Percentiles rank a stretch among this genome's conserved stretches.
phyloP scores from a whole-genome alignment of 73 alveolate genomes.

The Paramecium tetraurelia region DNA sequence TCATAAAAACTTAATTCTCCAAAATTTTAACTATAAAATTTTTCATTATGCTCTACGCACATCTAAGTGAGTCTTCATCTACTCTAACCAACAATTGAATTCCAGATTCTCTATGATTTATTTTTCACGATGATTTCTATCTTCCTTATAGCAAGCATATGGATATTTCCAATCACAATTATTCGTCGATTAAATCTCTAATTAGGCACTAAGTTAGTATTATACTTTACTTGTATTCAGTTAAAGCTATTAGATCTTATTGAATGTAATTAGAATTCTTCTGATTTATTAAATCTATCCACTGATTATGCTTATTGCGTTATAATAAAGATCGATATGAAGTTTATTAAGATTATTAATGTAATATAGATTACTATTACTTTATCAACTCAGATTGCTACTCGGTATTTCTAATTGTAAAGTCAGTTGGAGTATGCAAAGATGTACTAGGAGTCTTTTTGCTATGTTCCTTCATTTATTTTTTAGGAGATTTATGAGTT shows the following conservation, averaged over 20 bases:
- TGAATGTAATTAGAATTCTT: not conserved
- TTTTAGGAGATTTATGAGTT: not conserved
- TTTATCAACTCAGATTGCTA: not conserved
- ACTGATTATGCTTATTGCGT: not conserved
- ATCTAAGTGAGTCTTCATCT: not conserved
- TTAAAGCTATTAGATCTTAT: not conserved
- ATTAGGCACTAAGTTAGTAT: not conserved
- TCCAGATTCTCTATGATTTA: not conserved
- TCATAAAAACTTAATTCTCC: not conserved
- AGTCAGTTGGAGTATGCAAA: not conserved
- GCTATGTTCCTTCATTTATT: not conserved
- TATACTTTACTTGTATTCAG: not conserved
- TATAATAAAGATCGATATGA: not conserved
- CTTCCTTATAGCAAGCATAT: not conserved
- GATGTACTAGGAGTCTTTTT: constrained; percentile 18
- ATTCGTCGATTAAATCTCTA: not conserved
- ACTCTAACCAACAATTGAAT: not conserved
- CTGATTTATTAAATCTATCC: not conserved
- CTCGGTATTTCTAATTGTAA: not conserved
- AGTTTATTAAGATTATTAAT: not conserved
- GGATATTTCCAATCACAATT: not conserved
- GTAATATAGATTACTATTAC: not conserved
- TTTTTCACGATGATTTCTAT: not conserved
- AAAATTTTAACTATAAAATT: not conserved
- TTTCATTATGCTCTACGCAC: not conserved